phyloP scores from a whole-genome alignment of 257 asterid species.

The Echites panduratus region DNA sequence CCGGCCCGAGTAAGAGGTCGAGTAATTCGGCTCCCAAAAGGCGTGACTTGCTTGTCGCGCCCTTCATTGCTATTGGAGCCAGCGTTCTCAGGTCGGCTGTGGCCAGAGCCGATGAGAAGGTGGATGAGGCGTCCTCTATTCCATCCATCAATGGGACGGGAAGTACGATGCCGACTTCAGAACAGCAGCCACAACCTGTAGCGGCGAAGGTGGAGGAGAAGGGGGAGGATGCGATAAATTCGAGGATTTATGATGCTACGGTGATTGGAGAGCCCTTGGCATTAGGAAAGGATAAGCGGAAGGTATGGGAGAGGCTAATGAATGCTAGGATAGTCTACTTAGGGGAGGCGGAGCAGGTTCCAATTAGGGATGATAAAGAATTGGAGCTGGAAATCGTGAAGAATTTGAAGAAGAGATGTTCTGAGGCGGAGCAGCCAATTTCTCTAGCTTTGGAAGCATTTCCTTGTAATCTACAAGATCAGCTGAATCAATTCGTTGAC shows the following conservation, averaged over 20 bases:
- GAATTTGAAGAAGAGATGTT: slow-evolving; percentile 53
- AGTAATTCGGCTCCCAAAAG: slow-evolving; percentile 25
- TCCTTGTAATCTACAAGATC: slow-evolving; percentile 63
- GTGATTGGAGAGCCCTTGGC: slow-evolving; percentile 39
- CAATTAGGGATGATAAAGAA: slow-evolving; percentile 61
- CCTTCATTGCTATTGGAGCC: slow-evolving; percentile 56
- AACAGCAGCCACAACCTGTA: slow-evolving; percentile 14
- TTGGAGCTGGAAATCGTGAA: slow-evolving; percentile 74
- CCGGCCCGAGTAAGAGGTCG: slow-evolving; percentile 14
- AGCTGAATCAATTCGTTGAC: slow-evolving; percentile 52
- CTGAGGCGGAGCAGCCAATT: slow-evolving; percentile 41
- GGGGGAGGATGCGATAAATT: slow-evolving; percentile 52
- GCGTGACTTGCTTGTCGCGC: slow-evolving; percentile 54
- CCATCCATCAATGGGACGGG: slow-evolving; percentile 17
- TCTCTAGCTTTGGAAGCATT: slow-evolving; percentile 70
- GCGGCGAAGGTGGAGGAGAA: slow-evolving; percentile 21
- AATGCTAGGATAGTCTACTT: slow-evolving; percentile 68
- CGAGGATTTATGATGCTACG: slow-evolving; percentile 77
- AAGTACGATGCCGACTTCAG: slow-evolving; percentile 10
- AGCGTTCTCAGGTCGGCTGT: slow-evolving; percentile 50
- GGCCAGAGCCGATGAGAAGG: slow-evolving; percentile 68
- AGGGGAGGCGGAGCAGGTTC: slow-evolving; percentile 93
- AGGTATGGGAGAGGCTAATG: slow-evolving; percentile 79
- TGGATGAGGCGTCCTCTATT: slow-evolving; percentile 19
- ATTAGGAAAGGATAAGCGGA: slow-evolving; percentile 32